Percentiles rank a stretch among this genome's conserved stretches.
Conservation (phyloP, 495 filamentous ascomycete genomes). For the Lophiotrema nucula region DNA sequence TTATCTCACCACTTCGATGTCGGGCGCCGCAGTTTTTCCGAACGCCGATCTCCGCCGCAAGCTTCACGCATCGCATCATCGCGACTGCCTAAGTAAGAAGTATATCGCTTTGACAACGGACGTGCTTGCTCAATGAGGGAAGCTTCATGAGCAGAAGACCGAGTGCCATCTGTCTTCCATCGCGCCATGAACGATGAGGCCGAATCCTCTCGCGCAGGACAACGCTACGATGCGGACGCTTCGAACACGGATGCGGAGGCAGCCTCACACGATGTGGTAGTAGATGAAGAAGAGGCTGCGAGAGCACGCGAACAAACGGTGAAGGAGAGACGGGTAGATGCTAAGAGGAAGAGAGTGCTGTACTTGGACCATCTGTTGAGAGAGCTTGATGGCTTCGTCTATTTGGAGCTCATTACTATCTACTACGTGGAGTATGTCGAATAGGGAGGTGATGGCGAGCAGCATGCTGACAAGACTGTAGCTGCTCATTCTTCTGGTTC, state of each 20-base stretch:
- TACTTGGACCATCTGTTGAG: slow-evolving; percentile 69
- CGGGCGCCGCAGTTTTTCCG: slow-evolving; percentile 16
- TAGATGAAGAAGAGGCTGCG: slow-evolving; percentile 19
- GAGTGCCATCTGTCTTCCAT: not conserved
- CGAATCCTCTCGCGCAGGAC: slow-evolving; percentile 50
- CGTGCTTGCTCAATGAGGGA: too few species aligned
- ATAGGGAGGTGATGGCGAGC: not conserved
- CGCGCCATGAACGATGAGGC: slow-evolving; percentile 64
- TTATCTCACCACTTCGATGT: slow-evolving; percentile 26
- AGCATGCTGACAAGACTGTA: slow-evolving; percentile 37
- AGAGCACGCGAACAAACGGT: slow-evolving; percentile 35
- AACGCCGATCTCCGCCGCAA: slow-evolving; percentile 7
- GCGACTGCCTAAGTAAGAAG: too few species aligned
- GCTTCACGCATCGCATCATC: too few species aligned
- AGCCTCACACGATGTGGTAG: slow-evolving; percentile 1
- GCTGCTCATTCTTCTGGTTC: slow-evolving; percentile 75
- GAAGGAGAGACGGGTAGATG: slow-evolving; percentile 42
- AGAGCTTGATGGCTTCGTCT: slow-evolving; percentile 76
- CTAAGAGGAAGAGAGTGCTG: slow-evolving; percentile 53
- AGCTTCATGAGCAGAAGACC: slow-evolving; percentile 5
- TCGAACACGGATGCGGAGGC: slow-evolving; percentile 34
- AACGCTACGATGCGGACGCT: slow-evolving; percentile 31
- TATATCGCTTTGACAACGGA: too few species aligned
- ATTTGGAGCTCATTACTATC: slow-evolving; percentile 72
- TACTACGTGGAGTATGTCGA: slow-evolving; percentile 86